Evolutionary conservation across 2,329 filamentous ascomycete genomes (phyloP), one percentile per base, ranked within the genome.

Genomic region (Pseudopithomyces maydicus): DNA sequence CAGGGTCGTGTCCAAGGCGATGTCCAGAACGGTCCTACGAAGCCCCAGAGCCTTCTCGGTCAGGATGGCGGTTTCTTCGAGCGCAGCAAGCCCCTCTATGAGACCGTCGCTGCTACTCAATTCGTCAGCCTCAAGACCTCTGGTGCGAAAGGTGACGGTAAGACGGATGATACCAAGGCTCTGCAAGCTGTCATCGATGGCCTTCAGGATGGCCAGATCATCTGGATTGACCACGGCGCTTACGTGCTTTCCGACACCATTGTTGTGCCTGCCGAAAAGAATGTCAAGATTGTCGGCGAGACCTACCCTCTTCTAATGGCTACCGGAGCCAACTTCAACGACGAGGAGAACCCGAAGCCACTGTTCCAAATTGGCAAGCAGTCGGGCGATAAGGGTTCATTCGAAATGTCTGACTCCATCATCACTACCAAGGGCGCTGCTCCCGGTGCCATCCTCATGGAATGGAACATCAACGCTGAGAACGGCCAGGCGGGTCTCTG

Each of bases 301-400:
- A 88, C 96, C 72, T 97, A 91, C 91, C 89, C 94, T 2, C 79
- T 96, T 59, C 89, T 98, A 74, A 89, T 97, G 83, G 93, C 91
- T 23, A 85, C 88, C 49, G 93, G 93, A 52, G 72, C 78, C 33
- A 82, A 84, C 62, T 98, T 97, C 81, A 79, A 82, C 61, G 87
- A 97, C 74, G 82, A 88, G 74, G 78, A 80, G 63, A 91, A 92
- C 72, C 93, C 92, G 39, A 85, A 88, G 72, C 86, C 91, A n/a
- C 89, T 96, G 67, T 91, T 96, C 78, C 90, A 95, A 74, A 83
- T 98, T 56, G 94, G 94, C 47, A 78, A 90, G 69, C 63, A 68
- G 58, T 78, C 84, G 11, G 92, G 92, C 51, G 90, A 96, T 62
- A 82, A 84, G 44, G 94, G 93, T 61, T 82, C 83, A 26, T 90